Percentiles rank a stretch among this genome's conserved stretches.
Conservation (phyloP, 371 early-diverging fungal species). For the Mortierella sp. region DNA sequence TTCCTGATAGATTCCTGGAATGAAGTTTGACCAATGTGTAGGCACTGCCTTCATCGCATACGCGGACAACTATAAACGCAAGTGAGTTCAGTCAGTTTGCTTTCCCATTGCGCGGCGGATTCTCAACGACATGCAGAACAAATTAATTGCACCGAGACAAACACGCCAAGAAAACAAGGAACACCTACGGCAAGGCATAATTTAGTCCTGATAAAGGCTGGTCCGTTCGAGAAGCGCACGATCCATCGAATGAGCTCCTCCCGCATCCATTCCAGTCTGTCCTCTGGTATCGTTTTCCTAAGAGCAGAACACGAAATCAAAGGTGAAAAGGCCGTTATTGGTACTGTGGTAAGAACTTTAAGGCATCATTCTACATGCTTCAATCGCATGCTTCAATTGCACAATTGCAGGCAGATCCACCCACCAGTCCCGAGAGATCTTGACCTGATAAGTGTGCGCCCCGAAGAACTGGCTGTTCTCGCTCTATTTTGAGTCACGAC, state of each 20-base stretch:
- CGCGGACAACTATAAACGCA: conserved; percentile 68
- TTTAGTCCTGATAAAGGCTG: conserved; percentile 80
- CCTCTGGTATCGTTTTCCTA: conserved; percentile 74
- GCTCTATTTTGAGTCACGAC: conserved; percentile 53
- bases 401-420: conserved; percentile 5
- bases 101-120: background rate
- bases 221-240: conserved; percentile 70
- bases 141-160: background rate
- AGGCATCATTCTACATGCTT: background rate
- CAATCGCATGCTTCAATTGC: too few relatives aligned
- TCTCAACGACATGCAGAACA: background rate
- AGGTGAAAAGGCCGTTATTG: background rate
- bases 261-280: conserved; percentile 73
- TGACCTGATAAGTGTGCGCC: conserved; percentile 87
- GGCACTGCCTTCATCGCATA: conserved; percentile 78
- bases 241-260: conserved; percentile 74
- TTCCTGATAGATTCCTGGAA: conserved; percentile 63
- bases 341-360: background rate
- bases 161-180: too few relatives aligned
- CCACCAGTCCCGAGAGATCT: conserved; percentile 85
- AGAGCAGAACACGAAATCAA: background rate
- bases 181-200: conserved; percentile 77
- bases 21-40: conserved; percentile 72
- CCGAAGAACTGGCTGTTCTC: conserved; percentile 86
- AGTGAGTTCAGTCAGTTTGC: background rate